phyloP scores from a whole-genome alignment of 208 protist species.

The Trypanosomatidae sp. region DNA sequence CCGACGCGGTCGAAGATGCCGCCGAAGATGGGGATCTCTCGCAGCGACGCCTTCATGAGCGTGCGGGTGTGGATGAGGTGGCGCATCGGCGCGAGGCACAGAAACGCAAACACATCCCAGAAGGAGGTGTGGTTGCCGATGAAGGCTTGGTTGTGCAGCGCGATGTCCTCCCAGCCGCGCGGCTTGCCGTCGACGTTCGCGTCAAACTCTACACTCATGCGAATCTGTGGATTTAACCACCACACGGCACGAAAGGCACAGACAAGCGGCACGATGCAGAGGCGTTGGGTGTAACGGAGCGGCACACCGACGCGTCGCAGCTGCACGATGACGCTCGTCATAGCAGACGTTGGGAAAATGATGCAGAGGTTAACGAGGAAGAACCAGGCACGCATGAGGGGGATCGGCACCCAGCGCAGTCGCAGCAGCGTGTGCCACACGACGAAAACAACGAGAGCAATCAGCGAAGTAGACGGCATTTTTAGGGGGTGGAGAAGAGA shows the following conservation, averaged over 20 bases:
- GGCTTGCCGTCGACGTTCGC: constrained; percentile 9
- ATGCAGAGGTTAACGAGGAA: constrained; percentile 24
- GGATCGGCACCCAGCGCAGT: constrained; percentile 24
- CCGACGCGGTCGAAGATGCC: constrained; percentile 54
- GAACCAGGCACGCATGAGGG: constrained; percentile 49
- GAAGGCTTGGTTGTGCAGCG: constrained; percentile 15
- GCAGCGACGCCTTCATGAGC: constrained; percentile 53
- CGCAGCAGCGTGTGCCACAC: constrained; percentile 34
- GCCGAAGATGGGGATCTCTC: constrained; percentile 56
- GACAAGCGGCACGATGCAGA: constrained; percentile 34
- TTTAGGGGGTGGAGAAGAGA: too few species aligned
- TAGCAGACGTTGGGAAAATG: constrained; percentile 29
- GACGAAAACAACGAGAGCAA: too few species aligned
- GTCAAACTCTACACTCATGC: constrained; percentile 33
- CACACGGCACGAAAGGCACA: constrained; percentile 33
- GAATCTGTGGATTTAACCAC: constrained; percentile 46
- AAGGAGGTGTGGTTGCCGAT: constrained; percentile 69
- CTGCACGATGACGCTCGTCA: constrained; percentile 29
- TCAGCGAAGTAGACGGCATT: too few species aligned
- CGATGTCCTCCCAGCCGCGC: constrained; percentile 16
- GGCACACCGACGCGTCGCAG: constrained; percentile 31
- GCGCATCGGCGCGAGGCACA: too few species aligned
- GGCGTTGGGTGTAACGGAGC: too few species aligned
- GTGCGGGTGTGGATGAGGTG: constrained; percentile 48
- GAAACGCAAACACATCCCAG: too few species aligned